Evolutionary conservation across 2,329 filamentous ascomycete genomes (phyloP).

Genomic region (Colletotrichum cereale): DNA sequence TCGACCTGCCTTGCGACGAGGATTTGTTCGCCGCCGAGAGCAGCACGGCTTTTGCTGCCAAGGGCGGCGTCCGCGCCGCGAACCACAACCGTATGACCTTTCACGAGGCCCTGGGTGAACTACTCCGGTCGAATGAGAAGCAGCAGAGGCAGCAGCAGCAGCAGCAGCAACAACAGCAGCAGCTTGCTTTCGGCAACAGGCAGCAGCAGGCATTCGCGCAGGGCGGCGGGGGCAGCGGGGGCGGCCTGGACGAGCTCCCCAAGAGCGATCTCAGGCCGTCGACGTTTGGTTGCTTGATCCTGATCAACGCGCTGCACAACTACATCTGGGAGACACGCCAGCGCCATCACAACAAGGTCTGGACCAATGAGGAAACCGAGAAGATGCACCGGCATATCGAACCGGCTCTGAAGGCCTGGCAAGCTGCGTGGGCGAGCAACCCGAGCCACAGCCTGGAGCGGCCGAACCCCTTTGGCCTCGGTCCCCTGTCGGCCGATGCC

Average conservation of each 20-base stretch:
- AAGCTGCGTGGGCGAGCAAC: slow-evolving; percentile 90
- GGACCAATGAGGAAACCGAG: slow-evolving; percentile 93
- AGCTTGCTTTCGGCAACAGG: slow-evolving; percentile 57
- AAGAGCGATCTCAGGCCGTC: slow-evolving; percentile 81
- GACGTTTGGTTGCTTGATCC: slow-evolving; percentile 89
- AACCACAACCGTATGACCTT: slow-evolving; percentile 82
- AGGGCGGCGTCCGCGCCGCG: slow-evolving; percentile 78
- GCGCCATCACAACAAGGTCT: slow-evolving; percentile 86
- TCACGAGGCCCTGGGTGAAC: slow-evolving; percentile 81
- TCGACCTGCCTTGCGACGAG: slow-evolving; percentile 93
- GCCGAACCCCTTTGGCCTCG: slow-evolving; percentile 84
- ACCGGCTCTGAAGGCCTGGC: slow-evolving; percentile 93
- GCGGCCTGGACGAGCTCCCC: slow-evolving; percentile 53
- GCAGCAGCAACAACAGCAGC: slow-evolving; percentile 57
- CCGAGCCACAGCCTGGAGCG: slow-evolving; percentile 86
- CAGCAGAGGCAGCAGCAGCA: slow-evolving; percentile 61
- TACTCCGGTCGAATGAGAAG: slow-evolving; percentile 81
- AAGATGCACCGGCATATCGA: slow-evolving; percentile 97
- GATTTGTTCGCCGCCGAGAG: slow-evolving; percentile 89
- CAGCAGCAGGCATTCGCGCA: slow-evolving; percentile 63
- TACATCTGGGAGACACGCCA: slow-evolving; percentile 99
- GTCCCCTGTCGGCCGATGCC: slow-evolving; percentile 88
- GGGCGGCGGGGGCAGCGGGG: slow-evolving; percentile 41
- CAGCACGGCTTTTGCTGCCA: slow-evolving; percentile 82
- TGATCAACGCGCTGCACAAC: slow-evolving; percentile 96